Base-by-base conservation (phyloP, 140 eudicot genomes). In the Ambrosia hybrid region DNA sequence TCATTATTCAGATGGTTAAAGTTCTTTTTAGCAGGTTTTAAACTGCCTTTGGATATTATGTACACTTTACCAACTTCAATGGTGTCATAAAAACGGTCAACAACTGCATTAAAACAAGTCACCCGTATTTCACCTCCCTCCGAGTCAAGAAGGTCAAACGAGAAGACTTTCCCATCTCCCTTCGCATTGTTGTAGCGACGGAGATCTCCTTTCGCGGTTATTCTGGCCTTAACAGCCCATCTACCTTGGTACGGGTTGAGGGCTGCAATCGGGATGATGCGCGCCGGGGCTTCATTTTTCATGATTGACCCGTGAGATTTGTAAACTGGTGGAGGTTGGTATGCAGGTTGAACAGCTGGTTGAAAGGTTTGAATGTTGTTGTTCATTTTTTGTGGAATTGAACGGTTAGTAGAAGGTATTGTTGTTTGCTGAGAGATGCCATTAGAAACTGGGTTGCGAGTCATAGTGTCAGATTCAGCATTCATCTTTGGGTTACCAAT, bases 201-300 rank as follows among this genome's bases (percentile, higher is more conserved):
- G 3, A 94, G 82, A 62, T 94, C 95, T 34, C 97, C 96, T 85
- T 94, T 94, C 17, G 97, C 92, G 3, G 99, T 90, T 75, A 94
- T 96, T 80, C 99, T 85, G 10, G 99, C 99, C 81, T 90, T 94
- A 66, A 94, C 77, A 65, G 97, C 99, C 99, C 99, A 94, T 58
- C 99, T 85, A 56, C 99, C 99, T 78, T 94, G 99, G 79, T 94
- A 94, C 6, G 99, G 99, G 76, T 94, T 94, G 75, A 94, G 83
- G 57, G 97, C 97, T 46, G 90, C 77, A 64, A 94, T 90, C 0
- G 97, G 97, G 62, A 94, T 91, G 62, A 88, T 80, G 52, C 99
- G 95, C 49, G 99, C 89, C 21, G 99, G 97, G 61, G 99, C 99
- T 68, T 94, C 99, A 57, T 94, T 94, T 80, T 86, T 94, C 95